Evolutionary conservation across 768 basidiomycete genomes (phyloP).

Genomic region (Coprinopsis sp.): DNA sequence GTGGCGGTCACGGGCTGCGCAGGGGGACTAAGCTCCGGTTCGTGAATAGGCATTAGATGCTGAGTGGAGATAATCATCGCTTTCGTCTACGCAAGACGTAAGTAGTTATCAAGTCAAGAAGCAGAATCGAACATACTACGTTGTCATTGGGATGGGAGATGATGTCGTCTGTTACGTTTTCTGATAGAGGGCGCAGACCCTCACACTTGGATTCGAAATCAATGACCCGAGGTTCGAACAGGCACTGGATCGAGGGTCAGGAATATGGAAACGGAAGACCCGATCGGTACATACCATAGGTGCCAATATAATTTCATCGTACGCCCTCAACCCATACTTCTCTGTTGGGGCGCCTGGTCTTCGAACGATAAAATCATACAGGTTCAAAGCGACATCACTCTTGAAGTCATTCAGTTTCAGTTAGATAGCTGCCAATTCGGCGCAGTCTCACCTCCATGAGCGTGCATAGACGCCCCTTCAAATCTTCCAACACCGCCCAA

Average conservation of each 20-base stretch:
- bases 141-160: conserved; percentile 50
- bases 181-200: conserved; percentile 43
- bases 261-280: conserved; percentile 1
- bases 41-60: conserved; percentile 53
- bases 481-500: conserved; percentile 87
- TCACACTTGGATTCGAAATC: conserved; percentile 78
- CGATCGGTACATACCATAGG: conserved; percentile 61
- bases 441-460: conserved; percentile 68
- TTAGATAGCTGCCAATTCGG: not conserved
- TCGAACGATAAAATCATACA: conserved; percentile 88
- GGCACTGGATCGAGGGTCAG: conserved; percentile 49
- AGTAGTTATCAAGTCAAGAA: not conserved
- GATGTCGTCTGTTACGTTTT: conserved; percentile 74
- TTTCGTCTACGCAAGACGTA: conserved; percentile 55
- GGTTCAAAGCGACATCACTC: conserved; percentile 85
- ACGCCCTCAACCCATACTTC: conserved; percentile 87
- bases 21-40: not conserved
- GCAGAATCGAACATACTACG: conserved; percentile 37
- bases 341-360: conserved; percentile 69
- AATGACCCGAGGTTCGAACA: conserved; percentile 91
- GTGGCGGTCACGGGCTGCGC: conserved; percentile 20
- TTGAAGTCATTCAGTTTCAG: conserved; percentile 25
- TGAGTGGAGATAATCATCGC: conserved; percentile 91
- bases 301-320: conserved; percentile 93
- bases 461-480: conserved; percentile 82